Conservation (phyloP, 1,139 yeast genomes). For the Candida neerlandica region DNA sequence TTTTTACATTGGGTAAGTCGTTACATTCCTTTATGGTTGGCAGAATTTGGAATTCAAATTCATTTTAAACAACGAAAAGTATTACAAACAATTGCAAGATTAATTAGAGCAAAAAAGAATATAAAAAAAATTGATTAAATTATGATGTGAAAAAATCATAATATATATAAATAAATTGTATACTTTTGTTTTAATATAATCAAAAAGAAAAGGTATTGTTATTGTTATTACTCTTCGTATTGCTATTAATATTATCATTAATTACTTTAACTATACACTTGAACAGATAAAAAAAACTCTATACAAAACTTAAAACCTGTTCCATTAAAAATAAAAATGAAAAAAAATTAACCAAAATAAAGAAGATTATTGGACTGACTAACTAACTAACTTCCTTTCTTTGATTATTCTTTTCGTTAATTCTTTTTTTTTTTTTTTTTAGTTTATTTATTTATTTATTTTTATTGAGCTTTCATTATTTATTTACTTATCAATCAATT, state of each 20-base stretch:
- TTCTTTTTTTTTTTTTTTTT: no score
- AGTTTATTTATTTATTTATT: no score
- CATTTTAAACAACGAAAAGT: constrained; percentile 36
- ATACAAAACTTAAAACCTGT: not conserved
- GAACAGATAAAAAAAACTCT: not conserved
- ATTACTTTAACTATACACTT: not conserved
- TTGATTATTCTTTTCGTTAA: no score
- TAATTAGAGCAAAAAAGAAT: constrained; percentile 6
- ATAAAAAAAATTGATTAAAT: not conserved
- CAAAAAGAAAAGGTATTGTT: no score
- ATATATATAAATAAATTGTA: not conserved
- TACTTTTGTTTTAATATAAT: no score
- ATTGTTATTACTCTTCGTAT: not conserved
- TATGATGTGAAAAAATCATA: not conserved
- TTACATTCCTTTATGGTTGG: constrained; percentile 33
- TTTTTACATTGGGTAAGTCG: constrained; percentile 25
- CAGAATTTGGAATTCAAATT: constrained; percentile 27
- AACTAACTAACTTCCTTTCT: not conserved
- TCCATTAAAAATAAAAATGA: not conserved
- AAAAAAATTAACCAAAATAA: not conserved
- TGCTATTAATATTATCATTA: not conserved
- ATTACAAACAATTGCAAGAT: constrained; percentile 14
- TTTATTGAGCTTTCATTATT: no score
- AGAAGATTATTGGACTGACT: not conserved
- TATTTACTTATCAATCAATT: no score